Evolutionary conservation across 2,329 filamentous ascomycete species (phyloP).

Genomic region (Zymoseptoria passerinii): DNA sequence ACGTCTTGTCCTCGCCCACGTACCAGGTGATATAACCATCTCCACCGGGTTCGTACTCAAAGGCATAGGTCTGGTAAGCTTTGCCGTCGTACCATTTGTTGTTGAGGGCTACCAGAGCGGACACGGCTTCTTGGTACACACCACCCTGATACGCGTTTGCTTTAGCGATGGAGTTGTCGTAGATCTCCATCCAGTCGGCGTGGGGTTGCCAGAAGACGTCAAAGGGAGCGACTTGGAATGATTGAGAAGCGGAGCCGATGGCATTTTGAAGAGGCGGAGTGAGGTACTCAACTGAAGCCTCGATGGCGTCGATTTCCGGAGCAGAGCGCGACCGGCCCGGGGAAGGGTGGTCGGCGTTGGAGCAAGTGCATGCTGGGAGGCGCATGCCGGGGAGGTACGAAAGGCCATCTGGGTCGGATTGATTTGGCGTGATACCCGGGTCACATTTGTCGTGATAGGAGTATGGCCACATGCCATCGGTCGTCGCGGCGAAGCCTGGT

Average conservation of each 20-base stretch:
- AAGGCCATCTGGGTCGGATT: conserved; percentile 58
- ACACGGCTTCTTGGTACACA: conserved; percentile 55
- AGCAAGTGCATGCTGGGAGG: conserved; percentile 60
- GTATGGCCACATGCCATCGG: conserved; percentile 67
- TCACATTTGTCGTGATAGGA: conserved; percentile 63
- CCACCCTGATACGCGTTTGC: conserved; percentile 57
- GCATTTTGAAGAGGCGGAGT: conserved; percentile 41
- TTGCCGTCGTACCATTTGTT: conserved; percentile 60
- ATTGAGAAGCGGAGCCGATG: conserved; percentile 55
- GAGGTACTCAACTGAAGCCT: conserved; percentile 53
- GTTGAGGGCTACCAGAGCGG: conserved; percentile 53
- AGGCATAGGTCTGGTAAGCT: conserved; percentile 54
- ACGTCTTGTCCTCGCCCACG: conserved; percentile 56
- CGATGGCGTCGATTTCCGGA: conserved; percentile 64
- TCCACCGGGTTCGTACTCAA: conserved; percentile 54
- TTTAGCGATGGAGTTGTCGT: conserved; percentile 48
- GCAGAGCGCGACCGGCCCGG: conserved; percentile 57
- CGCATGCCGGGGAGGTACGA: conserved; percentile 62
- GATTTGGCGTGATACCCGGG: conserved; percentile 62
- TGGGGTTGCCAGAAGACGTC: conserved; percentile 59
- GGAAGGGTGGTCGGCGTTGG: conserved; percentile 55
- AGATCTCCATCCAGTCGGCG: conserved; percentile 55
- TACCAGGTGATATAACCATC: conserved; percentile 60
- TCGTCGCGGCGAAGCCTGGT: conserved; percentile 60
- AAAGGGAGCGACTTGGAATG: conserved; percentile 60